Percentiles rank a stretch among this genome's conserved stretches.
phyloP scores from a whole-genome alignment of 2,329 filamentous ascomycete genomes.

The Trichoderma gracile region DNA sequence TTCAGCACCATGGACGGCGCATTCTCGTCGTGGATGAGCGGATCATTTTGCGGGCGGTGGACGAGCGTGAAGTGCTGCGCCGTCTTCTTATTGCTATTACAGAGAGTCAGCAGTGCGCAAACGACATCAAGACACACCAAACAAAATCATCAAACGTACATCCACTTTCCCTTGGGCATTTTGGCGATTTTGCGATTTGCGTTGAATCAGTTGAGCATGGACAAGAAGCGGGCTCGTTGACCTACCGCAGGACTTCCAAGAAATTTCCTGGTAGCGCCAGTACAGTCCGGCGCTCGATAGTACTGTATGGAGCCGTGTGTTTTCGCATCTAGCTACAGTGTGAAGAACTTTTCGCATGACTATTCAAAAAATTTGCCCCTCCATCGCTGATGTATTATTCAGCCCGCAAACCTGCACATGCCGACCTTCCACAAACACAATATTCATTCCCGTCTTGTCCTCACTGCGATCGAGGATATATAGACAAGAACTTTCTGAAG shows the following conservation, averaged over 20 bases:
- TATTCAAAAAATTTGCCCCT: constrained; percentile 51
- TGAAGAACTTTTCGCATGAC: constrained; percentile 25
- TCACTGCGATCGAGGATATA: neutral
- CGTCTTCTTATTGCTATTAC: constrained; percentile 75
- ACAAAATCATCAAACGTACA: constrained; percentile 39
- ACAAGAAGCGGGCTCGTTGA: constrained; percentile 28
- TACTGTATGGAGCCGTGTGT: constrained; percentile 33
- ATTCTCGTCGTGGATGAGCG: constrained; percentile 87
- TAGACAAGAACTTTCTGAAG: neutral
- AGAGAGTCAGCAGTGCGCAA: neutral
- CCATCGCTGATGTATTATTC: constrained; percentile 45
- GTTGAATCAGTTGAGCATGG: constrained; percentile 16
- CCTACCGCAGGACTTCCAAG: constrained; percentile 19
- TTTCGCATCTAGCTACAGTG: constrained; percentile 34
- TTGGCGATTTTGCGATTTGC: constrained; percentile 41
- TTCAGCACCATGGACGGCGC: constrained; percentile 91
- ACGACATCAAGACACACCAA: neutral
- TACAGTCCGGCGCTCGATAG: constrained; percentile 31
- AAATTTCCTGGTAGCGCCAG: constrained; percentile 37
- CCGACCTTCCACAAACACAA: constrained; percentile 22
- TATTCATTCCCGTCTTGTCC: constrained; percentile 3
- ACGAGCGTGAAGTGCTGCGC: constrained; percentile 93
- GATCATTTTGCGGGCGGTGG: constrained; percentile 95
- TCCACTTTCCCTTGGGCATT: constrained; percentile 78
- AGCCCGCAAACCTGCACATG: constrained; percentile 31